A percentile compares a stretch with the other conserved stretches of the same genome.
Conservation (phyloP, 441 rosid species). For the Brassica hybrid region DNA sequence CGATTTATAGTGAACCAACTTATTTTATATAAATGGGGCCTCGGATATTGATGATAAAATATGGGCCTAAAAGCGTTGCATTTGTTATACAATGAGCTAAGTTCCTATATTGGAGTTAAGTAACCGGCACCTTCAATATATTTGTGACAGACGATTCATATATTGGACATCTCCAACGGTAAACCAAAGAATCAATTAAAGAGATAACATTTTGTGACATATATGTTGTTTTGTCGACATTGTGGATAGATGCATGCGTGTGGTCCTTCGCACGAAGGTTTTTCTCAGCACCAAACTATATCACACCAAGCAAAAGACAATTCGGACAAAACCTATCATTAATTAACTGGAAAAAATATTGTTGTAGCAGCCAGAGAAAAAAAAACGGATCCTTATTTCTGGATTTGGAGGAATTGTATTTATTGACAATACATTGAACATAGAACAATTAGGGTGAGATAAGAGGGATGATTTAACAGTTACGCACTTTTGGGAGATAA, state of each 20-base stretch:
- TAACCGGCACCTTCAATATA: slow-evolving; percentile 4
- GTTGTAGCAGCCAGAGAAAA: background rate
- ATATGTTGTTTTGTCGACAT: background rate
- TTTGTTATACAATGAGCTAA: background rate
- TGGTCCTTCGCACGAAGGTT: too few relatives aligned
- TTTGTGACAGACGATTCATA: background rate
- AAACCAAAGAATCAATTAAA: background rate
- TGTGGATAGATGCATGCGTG: background rate
- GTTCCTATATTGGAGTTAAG: background rate
- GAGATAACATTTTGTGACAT: background rate
- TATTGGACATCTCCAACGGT: background rate
- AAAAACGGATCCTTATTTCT: background rate
- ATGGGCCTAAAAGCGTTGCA: background rate
- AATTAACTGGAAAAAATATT: background rate
- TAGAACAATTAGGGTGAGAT: background rate
- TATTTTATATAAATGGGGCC: slow-evolving; percentile 2
- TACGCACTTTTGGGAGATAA: background rate
- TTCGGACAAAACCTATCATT: background rate
- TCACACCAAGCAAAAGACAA: slow-evolving; percentile 1
- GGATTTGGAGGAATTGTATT: background rate
- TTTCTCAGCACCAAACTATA: background rate
- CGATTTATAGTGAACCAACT: background rate
- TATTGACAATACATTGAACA: background rate
- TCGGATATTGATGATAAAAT: background rate
- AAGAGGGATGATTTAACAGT: background rate